Percentiles rank a stretch among this genome's conserved stretches.
phyloP scores from a whole-genome alignment of 2,329 filamentous ascomycete species.

The Xylariaceae sp. region DNA sequence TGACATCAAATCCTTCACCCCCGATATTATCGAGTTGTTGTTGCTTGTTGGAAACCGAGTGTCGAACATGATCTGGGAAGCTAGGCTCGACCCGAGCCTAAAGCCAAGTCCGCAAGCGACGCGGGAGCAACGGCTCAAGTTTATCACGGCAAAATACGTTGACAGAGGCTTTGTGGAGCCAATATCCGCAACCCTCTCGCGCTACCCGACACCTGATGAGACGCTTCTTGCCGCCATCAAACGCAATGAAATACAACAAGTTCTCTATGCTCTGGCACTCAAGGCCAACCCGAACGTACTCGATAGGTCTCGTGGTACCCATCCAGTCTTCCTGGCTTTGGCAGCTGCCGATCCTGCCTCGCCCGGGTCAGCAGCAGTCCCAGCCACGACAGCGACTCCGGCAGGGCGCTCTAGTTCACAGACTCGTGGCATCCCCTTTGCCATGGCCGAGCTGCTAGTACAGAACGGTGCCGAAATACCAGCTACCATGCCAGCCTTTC shows the following conservation, averaged over 20 bases:
- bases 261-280: constrained; percentile 82
- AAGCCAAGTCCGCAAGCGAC: constrained; percentile 75
- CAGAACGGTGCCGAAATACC: constrained; percentile 94
- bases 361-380: too few species aligned
- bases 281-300: constrained; percentile 78
- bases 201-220: constrained; percentile 75
- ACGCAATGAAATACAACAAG: constrained; percentile 89
- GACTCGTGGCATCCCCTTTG: constrained; percentile 61
- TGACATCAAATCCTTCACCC: constrained; percentile 92
- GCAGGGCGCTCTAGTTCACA: constrained; percentile 32
- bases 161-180: constrained; percentile 75
- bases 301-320: constrained; percentile 81
- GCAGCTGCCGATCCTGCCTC: constrained; percentile 86
- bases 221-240: constrained; percentile 88
- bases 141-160: constrained; percentile 92
- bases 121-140: constrained; percentile 83
- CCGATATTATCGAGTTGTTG: constrained; percentile 91
- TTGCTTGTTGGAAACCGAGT: constrained; percentile 87
- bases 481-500: constrained; percentile 65
- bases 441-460: constrained; percentile 80
- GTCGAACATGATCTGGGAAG: constrained; percentile 96
- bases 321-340: constrained; percentile 82
- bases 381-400: constrained; percentile 37
- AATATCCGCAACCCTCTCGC: constrained; percentile 65
- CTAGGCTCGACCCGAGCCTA: constrained; percentile 61